These are phyloP conservation scores for Piromyces finnis DNA, from an alignment of 192 early-diverging fungal genomes.

Conservation along the genomic window DNA sequence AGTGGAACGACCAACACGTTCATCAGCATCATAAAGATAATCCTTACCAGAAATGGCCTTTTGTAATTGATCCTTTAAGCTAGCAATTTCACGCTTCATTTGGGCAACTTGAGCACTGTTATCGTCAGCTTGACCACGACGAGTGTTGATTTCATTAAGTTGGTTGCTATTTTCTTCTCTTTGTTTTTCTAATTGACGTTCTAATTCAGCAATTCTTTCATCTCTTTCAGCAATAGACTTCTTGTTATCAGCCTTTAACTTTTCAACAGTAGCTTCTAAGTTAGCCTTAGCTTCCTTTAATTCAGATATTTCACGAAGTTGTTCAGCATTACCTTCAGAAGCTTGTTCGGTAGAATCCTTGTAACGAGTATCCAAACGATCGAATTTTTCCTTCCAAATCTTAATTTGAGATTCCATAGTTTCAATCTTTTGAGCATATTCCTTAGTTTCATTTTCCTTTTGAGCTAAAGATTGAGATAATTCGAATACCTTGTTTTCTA, in stretches of 20 bases:
- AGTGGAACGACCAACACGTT: not conserved
- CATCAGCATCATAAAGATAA: not conserved
- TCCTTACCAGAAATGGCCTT: not conserved
- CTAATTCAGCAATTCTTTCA: not conserved
- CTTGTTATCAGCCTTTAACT: not conserved
- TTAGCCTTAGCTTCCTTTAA: not conserved
- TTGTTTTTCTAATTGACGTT: not conserved
- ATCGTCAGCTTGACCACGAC: not conserved
- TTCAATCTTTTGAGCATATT: conserved; percentile 27
- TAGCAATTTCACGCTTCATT: not conserved
- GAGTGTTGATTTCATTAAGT: not conserved
- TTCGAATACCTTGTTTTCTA: conserved; percentile 93
- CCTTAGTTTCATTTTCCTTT: conserved; percentile 49
- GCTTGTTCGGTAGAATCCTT: not conserved
- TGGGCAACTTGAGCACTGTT: not conserved
- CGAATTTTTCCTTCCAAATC: conserved; percentile 53
- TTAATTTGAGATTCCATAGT: conserved; percentile 43
- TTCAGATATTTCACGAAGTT: not conserved
- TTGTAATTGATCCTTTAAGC: not conserved
- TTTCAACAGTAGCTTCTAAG: not conserved
- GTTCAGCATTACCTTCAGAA: not conserved
- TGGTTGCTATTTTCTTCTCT: not conserved
- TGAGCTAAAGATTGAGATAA: conserved; percentile 59
- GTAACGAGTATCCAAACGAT: conserved; percentile 30
- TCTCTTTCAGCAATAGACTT: not conserved